Percentiles rank a stretch among this genome's conserved stretches.
Evolutionary conservation across 768 basidiomycete genomes (phyloP).

Genomic region (Hericium erinaceus): DNA sequence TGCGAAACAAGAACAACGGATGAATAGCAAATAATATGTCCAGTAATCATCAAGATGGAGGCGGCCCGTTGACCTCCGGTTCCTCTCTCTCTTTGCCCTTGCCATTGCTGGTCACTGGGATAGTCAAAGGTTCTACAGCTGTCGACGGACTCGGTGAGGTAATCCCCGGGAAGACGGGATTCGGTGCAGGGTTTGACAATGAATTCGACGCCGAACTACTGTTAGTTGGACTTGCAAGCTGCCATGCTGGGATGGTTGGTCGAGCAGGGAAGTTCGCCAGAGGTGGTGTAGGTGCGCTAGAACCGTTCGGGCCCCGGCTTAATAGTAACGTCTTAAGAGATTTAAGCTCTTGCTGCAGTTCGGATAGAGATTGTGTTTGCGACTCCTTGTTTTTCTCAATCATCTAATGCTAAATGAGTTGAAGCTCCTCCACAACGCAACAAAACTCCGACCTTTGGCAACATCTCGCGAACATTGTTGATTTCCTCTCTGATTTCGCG

Average conservation of each 20-base stretch:
- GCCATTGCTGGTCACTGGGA: conserved; percentile 25
- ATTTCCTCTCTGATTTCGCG: conserved; percentile 88
- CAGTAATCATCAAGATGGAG: too few species aligned
- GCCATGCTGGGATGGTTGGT: conserved; percentile 88
- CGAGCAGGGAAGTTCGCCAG: conserved; percentile 41
- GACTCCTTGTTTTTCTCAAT: conserved; percentile 86
- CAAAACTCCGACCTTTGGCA: conserved; percentile 69
- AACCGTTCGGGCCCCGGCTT: conserved; percentile 49
- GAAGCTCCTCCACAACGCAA: conserved; percentile 1
- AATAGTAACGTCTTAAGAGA: conserved; percentile 86
- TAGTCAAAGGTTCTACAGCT: conserved; percentile 1
- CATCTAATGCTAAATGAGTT: conserved; percentile 49
- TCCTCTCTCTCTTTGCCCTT: conserved; percentile 46
- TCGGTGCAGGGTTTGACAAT: background rate
- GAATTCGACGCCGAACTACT: conserved; percentile 1
- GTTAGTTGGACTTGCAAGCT: conserved; percentile 42
- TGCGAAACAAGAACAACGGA: too few species aligned
- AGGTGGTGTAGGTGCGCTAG: conserved; percentile 43
- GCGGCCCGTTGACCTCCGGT: too few species aligned
- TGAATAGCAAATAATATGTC: too few species aligned
- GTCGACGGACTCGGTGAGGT: conserved; percentile 9
- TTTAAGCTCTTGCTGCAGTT: conserved; percentile 90
- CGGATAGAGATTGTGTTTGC: conserved; percentile 73
- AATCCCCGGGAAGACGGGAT: conserved; percentile 2
- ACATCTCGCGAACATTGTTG: conserved; percentile 80